These are phyloP conservation scores for Tetrapisispora nanseiensis DNA, from an alignment of 805 yeast genomes.

Conservation along the genomic window DNA sequence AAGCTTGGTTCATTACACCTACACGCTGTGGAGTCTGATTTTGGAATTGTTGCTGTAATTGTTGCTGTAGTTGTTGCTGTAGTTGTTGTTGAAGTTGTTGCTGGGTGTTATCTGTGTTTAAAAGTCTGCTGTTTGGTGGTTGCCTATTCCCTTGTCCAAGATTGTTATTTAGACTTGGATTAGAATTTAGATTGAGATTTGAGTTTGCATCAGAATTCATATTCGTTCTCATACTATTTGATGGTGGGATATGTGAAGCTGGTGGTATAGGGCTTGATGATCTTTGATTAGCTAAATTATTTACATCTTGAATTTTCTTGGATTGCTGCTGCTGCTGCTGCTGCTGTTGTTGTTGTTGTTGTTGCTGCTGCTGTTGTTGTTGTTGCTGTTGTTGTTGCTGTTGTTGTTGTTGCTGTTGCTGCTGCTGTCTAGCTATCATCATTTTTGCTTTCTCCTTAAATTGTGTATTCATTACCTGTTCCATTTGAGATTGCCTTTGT, in stretches of 20 bases:
- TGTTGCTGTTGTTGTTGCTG: background rate
- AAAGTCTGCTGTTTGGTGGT: background rate
- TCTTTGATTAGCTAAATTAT: background rate
- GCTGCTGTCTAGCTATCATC: background rate
- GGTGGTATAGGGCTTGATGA: background rate
- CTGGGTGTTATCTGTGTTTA: background rate
- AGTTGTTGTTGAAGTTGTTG: background rate
- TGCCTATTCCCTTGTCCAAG: too few species aligned
- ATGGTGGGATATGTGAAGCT: background rate
- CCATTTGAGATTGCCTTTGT: slow-evolving; percentile 3
- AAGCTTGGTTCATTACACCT: background rate
- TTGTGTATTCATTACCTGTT: background rate
- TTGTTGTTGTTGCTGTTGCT: background rate
- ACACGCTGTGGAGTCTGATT: background rate
- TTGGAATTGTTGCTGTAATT: background rate
- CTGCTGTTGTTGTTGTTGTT: background rate
- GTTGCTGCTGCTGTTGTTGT: background rate
- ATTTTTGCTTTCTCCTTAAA: background rate
- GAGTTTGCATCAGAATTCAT: background rate
- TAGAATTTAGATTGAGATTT: background rate
- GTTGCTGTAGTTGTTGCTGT: background rate
- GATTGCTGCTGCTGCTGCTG: background rate
- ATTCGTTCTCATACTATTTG: background rate
- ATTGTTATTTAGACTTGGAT: background rate
- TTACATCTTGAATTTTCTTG: background rate